Evolutionary conservation across 768 basidiomycete species (phyloP).

Genomic region (Calvatia gigantea): DNA sequence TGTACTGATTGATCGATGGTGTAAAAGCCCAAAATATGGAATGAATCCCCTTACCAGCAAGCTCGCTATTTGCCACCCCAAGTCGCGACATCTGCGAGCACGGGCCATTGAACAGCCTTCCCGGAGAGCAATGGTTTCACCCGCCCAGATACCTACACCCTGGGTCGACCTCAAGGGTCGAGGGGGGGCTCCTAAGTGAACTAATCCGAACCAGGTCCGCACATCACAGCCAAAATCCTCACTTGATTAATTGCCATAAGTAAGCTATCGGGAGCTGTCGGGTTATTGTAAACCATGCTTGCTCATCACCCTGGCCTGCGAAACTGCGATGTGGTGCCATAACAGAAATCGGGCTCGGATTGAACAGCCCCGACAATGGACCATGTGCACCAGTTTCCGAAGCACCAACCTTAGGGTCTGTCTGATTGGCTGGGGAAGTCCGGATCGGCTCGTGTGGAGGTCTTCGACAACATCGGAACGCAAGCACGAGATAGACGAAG

Average conservation of each 20-base stretch:
- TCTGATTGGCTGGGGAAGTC: not conserved
- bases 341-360: not conserved
- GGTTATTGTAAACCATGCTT: not conserved
- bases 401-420: not conserved
- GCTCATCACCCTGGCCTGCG: not conserved
- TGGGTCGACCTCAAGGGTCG: no score
- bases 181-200: not conserved
- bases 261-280: not conserved
- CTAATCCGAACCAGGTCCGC: not conserved
- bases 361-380: not conserved
- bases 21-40: no score
- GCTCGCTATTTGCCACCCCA: no score
- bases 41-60: no score
- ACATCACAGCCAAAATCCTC: not conserved
- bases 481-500: not conserved
- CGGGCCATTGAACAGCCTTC: no score
- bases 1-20: no score
- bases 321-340: conserved; percentile 1
- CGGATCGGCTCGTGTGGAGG: not conserved
- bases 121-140: no score
- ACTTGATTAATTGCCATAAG: not conserved
- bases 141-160: no score
- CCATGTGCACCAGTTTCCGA: not conserved
- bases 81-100: no score
- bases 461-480: conserved; percentile 4